Evolutionary conservation across 768 basidiomycete species (phyloP).

Genomic region (Auriculariales sp.): DNA sequence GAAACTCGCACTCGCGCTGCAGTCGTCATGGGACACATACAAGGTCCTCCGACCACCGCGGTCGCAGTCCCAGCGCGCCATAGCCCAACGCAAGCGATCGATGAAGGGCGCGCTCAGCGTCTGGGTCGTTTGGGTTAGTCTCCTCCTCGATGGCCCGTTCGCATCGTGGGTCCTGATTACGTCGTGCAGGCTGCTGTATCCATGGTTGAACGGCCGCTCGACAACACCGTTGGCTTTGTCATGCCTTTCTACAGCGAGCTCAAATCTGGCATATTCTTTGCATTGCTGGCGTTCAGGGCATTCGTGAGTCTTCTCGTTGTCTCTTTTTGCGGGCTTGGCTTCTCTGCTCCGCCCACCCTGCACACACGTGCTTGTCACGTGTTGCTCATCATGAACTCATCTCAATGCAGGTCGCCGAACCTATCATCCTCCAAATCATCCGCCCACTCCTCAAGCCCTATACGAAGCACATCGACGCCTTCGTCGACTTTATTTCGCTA

Average conservation of each 20-base stretch:
- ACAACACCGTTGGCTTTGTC: conserved; percentile 50
- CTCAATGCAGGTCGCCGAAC: conserved; percentile 72
- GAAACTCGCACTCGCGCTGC: conserved; percentile 53
- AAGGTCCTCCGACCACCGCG: conserved; percentile 63
- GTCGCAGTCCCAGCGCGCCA: conserved; percentile 50
- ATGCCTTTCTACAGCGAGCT: conserved; percentile 77
- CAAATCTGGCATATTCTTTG: conserved; percentile 58
- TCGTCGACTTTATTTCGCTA: conserved; percentile 33
- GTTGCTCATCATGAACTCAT: neutral
- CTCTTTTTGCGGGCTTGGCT: neutral
- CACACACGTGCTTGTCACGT: neutral
- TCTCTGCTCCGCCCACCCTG: neutral
- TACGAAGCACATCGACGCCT: conserved; percentile 44
- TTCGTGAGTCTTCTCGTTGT: conserved; percentile 34
- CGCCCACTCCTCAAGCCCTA: conserved; percentile 72
- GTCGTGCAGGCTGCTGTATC: conserved; percentile 31
- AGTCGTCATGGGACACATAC: conserved; percentile 75
- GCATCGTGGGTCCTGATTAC: conserved; percentile 7
- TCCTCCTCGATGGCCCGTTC: neutral
- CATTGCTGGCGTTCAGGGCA: conserved; percentile 63
- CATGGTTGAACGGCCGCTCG: conserved; percentile 54
- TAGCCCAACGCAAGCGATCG: conserved; percentile 64
- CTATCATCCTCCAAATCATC: conserved; percentile 65
- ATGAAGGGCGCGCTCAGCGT: conserved; percentile 76
- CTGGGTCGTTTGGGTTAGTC: conserved; percentile 74